These are phyloP conservation scores for Lathyrus oleraceus DNA, from an alignment of 306 rosid species.

Conservation along the genomic window DNA sequence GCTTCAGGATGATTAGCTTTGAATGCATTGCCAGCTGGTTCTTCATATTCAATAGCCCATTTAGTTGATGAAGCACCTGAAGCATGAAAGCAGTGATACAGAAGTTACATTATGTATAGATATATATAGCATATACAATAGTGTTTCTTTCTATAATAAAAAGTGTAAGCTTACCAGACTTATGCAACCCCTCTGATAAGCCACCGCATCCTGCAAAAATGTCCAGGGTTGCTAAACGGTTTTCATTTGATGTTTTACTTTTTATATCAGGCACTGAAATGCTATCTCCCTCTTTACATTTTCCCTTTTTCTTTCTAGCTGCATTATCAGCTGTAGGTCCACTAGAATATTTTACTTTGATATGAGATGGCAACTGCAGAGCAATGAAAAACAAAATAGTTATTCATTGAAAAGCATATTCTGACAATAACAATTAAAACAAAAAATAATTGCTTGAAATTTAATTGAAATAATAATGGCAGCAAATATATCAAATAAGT, in stretches of 20 bases:
- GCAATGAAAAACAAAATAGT: slow-evolving; percentile 22
- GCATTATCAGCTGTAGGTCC: slow-evolving; percentile 52
- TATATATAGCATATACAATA: not conserved
- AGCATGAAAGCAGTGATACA: slow-evolving; percentile 32
- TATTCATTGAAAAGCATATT: slow-evolving; percentile 11
- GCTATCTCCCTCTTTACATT: slow-evolving; percentile 75
- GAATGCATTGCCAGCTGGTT: slow-evolving; percentile 93
- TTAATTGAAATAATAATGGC: not conserved
- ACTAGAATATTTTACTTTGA: slow-evolving; percentile 63
- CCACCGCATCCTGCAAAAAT: slow-evolving; percentile 99
- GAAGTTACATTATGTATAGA: not conserved
- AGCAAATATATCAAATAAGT: not conserved
- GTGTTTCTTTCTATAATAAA: not conserved
- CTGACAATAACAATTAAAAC: not conserved
- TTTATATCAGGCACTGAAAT: slow-evolving; percentile 46
- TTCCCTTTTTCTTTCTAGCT: slow-evolving; percentile 86
- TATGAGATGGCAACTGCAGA: slow-evolving; percentile 70
- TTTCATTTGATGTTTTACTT: slow-evolving; percentile 41
- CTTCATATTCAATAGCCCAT: slow-evolving; percentile 99
- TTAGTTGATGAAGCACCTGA: slow-evolving; percentile 74
- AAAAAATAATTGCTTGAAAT: not conserved
- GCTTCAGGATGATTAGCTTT: slow-evolving; percentile 82
- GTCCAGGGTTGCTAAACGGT: slow-evolving; percentile 73
- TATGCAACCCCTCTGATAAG: slow-evolving; percentile 81
- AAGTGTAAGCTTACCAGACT: slow-evolving; percentile 53